Evolutionary conservation across 345 rosid species (phyloP), one percentile per base, ranked within the genome.

Genomic region (Isatis tinctoria): DNA sequence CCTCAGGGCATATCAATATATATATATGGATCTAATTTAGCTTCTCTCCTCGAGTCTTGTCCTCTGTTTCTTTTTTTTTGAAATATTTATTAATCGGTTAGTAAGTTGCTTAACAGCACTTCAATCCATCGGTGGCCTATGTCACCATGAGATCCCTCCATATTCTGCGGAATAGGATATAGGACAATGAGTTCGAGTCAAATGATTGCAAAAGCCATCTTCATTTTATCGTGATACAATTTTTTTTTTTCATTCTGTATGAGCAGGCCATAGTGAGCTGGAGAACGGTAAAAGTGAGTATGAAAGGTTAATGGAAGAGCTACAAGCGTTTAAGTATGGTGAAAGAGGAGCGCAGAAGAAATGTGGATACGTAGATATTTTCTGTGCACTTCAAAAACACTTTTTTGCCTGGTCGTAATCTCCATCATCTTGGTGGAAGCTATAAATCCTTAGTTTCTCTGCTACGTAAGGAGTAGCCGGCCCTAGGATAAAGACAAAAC

Each of bases 191-290:
- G 44, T 28, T 45, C 18, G 36, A 37, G 47, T 30, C 33, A 11
- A 56, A 39, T 71, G 45, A 36, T 22, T 43, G 43, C 30, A 8
- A 10, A 61, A 14, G 10, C 49, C 12, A 13, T 36, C 1, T n/a
- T 18, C 10, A 40, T 41, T 17, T 14, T 33, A 33, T 54, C 3
- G 56, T 66, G 39, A 51, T 78, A 11, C 24, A 30, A 6, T 14
- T 12, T 36, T 56, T 5, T 62, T 26, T 51, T 51, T 8, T 52
- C 4, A 1, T 1, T 27, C 30, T 52, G 35, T 76, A 26, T 40
- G n/a, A 43, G 80, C 87, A 92, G 96, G 84, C 81, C 65, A 44
- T 76, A 81, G 57, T 40, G 90, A 88, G 80, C 35, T 90, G 8
- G 81, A 22, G 72, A 84, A 53, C 39, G 83, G 65, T 16, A 68